phyloP scores from a whole-genome alignment of 768 basidiomycete species.

The Hebeloma cylindrosporum region DNA sequence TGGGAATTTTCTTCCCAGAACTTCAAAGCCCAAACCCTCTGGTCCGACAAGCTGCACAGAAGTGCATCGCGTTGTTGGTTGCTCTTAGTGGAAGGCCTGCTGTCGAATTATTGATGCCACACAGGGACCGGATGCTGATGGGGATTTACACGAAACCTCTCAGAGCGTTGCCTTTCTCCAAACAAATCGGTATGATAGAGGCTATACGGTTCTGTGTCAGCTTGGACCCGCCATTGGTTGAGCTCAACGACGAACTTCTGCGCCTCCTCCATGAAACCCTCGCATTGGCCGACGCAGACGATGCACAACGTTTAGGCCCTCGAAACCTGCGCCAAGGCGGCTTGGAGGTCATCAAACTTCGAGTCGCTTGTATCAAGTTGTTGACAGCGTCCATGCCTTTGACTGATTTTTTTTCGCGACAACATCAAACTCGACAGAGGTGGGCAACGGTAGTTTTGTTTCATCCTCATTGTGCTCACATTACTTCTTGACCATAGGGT shows the following conservation, averaged over 20 bases:
- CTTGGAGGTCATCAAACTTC: constrained; percentile 82
- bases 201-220: constrained; percentile 93
- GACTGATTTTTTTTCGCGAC: constrained; percentile 89
- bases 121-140: constrained; percentile 84
- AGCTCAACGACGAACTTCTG: constrained; percentile 89
- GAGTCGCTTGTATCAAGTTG: constrained; percentile 91
- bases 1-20: constrained; percentile 86
- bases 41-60: constrained; percentile 82
- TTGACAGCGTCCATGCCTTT: constrained; percentile 93
- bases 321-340: constrained; percentile 74
- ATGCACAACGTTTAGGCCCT: constrained; percentile 75
- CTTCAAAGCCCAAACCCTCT: constrained; percentile 83
- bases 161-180: constrained; percentile 88
- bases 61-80: constrained; percentile 76
- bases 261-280: constrained; percentile 91
- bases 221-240: constrained; percentile 85
- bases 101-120: constrained; percentile 76
- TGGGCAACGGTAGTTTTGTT: constrained; percentile 36
- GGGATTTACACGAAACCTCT: constrained; percentile 96
- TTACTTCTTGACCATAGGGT: constrained; percentile 53
- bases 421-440: constrained; percentile 84
- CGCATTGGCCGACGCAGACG: constrained; percentile 94
- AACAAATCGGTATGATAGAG: constrained; percentile 98
- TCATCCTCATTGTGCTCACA: background rate
- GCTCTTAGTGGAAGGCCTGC: constrained; percentile 69